Conservation (phyloP, 2,329 filamentous ascomycete species). For the Akanthomyces dipterigenus region DNA sequence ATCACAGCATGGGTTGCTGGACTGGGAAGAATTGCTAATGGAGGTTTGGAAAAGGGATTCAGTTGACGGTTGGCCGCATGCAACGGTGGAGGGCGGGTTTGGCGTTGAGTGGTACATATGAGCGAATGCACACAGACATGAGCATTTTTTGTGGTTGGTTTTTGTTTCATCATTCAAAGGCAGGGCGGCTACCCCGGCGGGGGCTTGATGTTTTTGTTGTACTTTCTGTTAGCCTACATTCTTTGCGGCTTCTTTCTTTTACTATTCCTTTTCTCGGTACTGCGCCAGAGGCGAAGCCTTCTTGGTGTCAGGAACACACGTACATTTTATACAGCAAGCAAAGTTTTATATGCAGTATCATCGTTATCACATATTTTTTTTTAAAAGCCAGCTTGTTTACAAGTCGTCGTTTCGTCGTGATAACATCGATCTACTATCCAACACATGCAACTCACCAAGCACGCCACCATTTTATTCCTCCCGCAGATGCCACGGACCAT, state of each 20-base stretch:
- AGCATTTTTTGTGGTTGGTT: background rate
- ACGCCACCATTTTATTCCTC: background rate
- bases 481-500: constrained; percentile 7
- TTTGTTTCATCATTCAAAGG: background rate
- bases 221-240: background rate
- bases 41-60: background rate
- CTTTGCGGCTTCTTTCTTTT: background rate
- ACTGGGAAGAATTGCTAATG: background rate
- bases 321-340: background rate
- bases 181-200: background rate
- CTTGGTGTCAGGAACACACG: background rate
- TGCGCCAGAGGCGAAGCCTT: background rate
- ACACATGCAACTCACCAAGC: background rate
- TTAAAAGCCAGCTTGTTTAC: background rate
- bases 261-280: background rate
- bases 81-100: background rate
- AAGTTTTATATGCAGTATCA: background rate
- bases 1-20: background rate
- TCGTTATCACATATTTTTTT: background rate
- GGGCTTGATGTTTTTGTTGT: background rate
- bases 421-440: background rate
- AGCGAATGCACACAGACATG: background rate
- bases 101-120: constrained; percentile 3
- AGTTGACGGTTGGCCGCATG: background rate
- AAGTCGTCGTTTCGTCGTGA: background rate